phyloP scores from a whole-genome alignment of 208 protist species.

The Acanthamoeba healyi region DNA sequence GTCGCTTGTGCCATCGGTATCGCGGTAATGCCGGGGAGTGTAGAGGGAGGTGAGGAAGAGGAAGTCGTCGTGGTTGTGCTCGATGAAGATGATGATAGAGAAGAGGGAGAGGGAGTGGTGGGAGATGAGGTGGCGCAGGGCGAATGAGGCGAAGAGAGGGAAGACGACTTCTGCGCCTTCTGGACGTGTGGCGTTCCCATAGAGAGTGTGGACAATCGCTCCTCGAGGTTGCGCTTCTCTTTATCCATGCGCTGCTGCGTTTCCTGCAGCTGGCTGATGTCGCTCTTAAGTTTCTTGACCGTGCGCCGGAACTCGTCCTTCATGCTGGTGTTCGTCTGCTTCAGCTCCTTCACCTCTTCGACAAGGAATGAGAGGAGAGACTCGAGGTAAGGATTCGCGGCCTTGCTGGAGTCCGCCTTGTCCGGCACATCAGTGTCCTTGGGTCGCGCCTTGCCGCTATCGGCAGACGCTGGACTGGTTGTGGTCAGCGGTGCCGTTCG shows the following conservation, averaged over 20 bases:
- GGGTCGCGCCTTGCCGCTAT: neutral
- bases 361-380: slow-evolving; percentile 39
- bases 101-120: neutral
- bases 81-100: neutral
- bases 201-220: neutral
- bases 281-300: slow-evolving; percentile 34
- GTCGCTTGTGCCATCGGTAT: neutral
- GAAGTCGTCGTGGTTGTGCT: neutral
- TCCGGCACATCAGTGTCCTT: neutral
- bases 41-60: neutral
- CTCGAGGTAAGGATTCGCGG: slow-evolving; percentile 39
- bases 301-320: slow-evolving; percentile 32
- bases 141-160: neutral
- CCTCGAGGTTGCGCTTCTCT: slow-evolving; percentile 11
- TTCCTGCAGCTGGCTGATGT: slow-evolving; percentile 21
- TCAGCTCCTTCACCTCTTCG: slow-evolving; percentile 51
- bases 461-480: neutral
- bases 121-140: neutral
- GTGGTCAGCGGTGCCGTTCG: neutral
- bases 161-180: neutral
- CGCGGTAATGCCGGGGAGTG: neutral
- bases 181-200: neutral
- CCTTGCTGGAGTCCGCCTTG: neutral
- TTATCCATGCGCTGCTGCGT: neutral
- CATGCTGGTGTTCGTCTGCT: slow-evolving; percentile 53